Evolutionary conservation across 2,329 filamentous ascomycete genomes (phyloP).

Genomic region (Bretziella fagacearum): DNA sequence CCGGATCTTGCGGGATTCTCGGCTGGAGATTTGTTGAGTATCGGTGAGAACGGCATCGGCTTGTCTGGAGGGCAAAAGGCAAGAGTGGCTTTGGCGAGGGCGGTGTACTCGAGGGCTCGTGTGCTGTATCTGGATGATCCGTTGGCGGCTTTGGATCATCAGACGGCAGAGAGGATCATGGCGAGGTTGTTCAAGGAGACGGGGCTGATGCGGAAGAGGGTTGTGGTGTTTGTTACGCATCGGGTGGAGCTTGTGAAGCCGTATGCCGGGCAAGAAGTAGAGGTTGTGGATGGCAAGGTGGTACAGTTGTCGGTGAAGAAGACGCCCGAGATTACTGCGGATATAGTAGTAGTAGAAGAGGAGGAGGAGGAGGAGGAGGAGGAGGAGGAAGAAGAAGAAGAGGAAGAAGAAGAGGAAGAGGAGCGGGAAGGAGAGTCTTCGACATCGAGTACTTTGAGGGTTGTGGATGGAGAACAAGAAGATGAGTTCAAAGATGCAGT

Average conservation of each 20-base stretch:
- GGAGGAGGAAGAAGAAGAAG: background rate
- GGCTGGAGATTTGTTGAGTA: constrained; percentile 39
- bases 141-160: constrained; percentile 44
- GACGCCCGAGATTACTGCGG: background rate
- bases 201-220: constrained; percentile 41
- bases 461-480: background rate
- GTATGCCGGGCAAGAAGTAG: constrained; percentile 57
- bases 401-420: background rate
- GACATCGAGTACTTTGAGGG: constrained; percentile 2
- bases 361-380: background rate
- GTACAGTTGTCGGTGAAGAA: background rate
- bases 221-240: constrained; percentile 66
- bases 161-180: constrained; percentile 45
- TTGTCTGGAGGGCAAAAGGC: constrained; percentile 48
- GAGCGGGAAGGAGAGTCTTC: constrained; percentile 1
- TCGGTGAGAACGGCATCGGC: constrained; percentile 46
- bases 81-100: constrained; percentile 44
- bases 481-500: constrained; percentile 25
- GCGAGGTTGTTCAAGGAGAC: constrained; percentile 39
- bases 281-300: constrained; percentile 40
- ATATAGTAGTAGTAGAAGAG: background rate
- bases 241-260: constrained; percentile 58
- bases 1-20: constrained; percentile 40
- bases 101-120: constrained; percentile 40
- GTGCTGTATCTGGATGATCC: constrained; percentile 46